A percentile compares a stretch with the other conserved stretches of the same genome.
phyloP scores from a whole-genome alignment of 352 stramenopile species.

The Pseudoperonospora humuli region DNA sequence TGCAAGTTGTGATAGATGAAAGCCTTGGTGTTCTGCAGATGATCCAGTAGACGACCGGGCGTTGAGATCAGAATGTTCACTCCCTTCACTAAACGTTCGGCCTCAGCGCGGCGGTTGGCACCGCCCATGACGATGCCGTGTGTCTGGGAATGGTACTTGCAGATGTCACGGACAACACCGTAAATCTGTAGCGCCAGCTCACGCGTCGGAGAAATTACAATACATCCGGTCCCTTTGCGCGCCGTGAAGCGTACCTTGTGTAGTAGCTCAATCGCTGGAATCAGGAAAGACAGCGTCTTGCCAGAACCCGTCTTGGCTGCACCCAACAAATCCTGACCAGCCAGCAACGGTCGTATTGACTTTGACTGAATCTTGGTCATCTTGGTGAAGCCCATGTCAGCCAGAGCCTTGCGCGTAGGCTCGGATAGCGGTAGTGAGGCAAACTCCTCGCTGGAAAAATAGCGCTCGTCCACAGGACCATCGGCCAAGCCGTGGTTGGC shows the following conservation, averaged over 20 bases:
- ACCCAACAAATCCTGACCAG: conserved; percentile 95
- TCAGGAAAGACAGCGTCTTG: conserved; percentile 98
- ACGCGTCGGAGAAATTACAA: conserved; percentile 97
- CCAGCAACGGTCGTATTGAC: conserved; percentile 93
- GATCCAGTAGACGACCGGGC: conserved; percentile 95
- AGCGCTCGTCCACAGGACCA: conserved; percentile 56
- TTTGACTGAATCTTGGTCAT: conserved; percentile 98
- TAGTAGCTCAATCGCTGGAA: conserved; percentile 96
- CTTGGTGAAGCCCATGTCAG: conserved; percentile 87
- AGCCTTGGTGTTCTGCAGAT: conserved; percentile 97
- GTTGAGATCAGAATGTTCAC: conserved; percentile 98
- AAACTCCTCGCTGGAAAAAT: conserved; percentile 88
- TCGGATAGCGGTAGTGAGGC: conserved; percentile 88
- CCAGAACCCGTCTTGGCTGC: conserved; percentile 96
- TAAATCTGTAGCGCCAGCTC: conserved; percentile 99
- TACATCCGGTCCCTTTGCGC: conserved; percentile 94
- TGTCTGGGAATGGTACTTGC: conserved; percentile 92
- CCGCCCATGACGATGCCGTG: conserved; percentile 97
- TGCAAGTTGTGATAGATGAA: conserved; percentile 96
- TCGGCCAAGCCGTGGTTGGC: conserved; percentile 18
- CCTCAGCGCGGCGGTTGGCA: conserved; percentile 94
- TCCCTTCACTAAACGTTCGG: conserved; percentile 90
- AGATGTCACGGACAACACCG: conserved; percentile 94
- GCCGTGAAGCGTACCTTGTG: conserved; percentile 94
- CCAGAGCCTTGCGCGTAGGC: conserved; percentile 83